Conservation (phyloP, 2,329 filamentous ascomycete genomes). For the Claviceps humidiphila region DNA sequence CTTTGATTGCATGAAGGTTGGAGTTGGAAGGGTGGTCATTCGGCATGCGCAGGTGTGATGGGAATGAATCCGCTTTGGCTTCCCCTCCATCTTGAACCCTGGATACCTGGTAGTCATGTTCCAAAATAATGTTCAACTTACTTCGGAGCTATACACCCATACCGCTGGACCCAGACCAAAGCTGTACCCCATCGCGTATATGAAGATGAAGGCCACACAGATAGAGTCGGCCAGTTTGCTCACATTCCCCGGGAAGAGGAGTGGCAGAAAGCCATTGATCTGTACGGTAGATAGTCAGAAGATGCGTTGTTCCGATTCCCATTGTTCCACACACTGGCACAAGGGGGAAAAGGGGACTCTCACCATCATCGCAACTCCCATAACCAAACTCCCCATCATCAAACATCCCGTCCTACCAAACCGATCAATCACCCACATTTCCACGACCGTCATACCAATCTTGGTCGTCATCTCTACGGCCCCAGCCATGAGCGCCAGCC, state of each 20-base stretch:
- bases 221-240: conserved; percentile 34
- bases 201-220: conserved; percentile 42
- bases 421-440: conserved; percentile 43
- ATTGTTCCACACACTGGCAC: too few species aligned
- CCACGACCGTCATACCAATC: conserved; percentile 40
- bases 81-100: too few species aligned
- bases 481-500: conserved; percentile 36
- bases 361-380: conserved; percentile 40
- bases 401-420: conserved; percentile 37
- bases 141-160: conserved; percentile 48
- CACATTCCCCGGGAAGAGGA: conserved; percentile 34
- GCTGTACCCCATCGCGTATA: conserved; percentile 45
- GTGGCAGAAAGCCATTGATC: conserved; percentile 41
- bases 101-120: too few species aligned
- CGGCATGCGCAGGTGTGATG: too few species aligned
- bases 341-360: conserved; percentile 6
- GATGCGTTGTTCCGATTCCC: neutral
- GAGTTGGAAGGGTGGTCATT: too few species aligned
- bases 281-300: conserved; percentile 12
- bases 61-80: too few species aligned
- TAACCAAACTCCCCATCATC: conserved; percentile 34
- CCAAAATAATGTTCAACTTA: conserved; percentile 11
- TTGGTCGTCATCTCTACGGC: conserved; percentile 45
- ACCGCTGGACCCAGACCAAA: conserved; percentile 43
- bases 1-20: too few species aligned